Base-by-base conservation (phyloP, 495 filamentous ascomycete genomes). In the Amphirosellinia nigrospora region DNA sequence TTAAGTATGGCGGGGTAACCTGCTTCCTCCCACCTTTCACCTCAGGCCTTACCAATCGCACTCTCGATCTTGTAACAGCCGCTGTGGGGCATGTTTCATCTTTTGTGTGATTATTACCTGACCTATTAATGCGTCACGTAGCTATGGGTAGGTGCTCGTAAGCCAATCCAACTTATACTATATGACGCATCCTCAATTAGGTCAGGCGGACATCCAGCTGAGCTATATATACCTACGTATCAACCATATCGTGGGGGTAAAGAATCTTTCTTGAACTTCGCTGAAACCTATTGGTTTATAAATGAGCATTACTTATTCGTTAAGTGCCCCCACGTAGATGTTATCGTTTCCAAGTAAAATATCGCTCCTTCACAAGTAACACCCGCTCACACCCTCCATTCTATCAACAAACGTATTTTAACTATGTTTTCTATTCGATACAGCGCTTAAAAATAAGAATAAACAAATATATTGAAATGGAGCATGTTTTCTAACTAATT, bases 1-100 rank as follows among this genome's bases (percentile, higher is more conserved):
- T 15, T 32, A n/a, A 56, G 10, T 28, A 64, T 70, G 60, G 68
- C 68, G 68, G 68, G 68, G 68, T 63, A 70, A 52, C 58, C 50
- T 63, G 66, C 66, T 36, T 45, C 13, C 39, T 45, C 26, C 30
- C 46, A 50, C 28, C 62, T 52, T 48, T n/a, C n/a, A 48, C 13
- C 30, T 15, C 23, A 15, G 26, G 11, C 26, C 26, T 53, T 28
- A 53, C 26, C 50, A 48, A 48, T 16, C 32, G 23, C 26, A 45
- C n/a, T 28, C 15, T 7, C 43, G 32, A 58, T 58, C 11, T 59
- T 59, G 64, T 59, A 46, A 59, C 64, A 67, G 21, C 64, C 52
- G 64, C 39, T 67, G 52, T 34, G 64, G 64, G 64, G 52, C 43
- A 13, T 48, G 64, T 67, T 67, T 67, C 64, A 67, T 46, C 52